These are phyloP conservation scores for Trametes sanguinea DNA, from an alignment of 768 basidiomycete species.

Conservation along the genomic window DNA sequence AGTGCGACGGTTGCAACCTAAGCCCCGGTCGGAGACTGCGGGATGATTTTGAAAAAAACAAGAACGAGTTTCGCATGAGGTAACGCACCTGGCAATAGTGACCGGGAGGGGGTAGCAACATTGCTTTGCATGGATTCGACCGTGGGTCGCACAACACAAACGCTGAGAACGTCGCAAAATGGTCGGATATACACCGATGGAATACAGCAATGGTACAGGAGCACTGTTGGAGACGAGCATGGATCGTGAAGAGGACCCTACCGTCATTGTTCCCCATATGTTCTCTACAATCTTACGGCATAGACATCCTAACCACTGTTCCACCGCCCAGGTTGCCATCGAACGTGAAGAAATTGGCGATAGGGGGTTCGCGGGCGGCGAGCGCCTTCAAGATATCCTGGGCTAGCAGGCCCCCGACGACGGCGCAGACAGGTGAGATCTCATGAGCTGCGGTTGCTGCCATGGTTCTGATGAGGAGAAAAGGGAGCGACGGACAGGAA, in stretches of 20 bases:
- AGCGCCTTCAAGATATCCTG: conserved; percentile 94
- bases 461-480: conserved; percentile 50
- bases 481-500: background rate
- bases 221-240: conserved; percentile 1
- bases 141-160: conserved; percentile 7
- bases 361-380: conserved; percentile 87
- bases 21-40: background rate
- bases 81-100: background rate
- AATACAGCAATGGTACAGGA: conserved; percentile 17
- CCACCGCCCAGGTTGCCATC: conserved; percentile 81
- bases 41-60: background rate
- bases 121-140: conserved; percentile 2
- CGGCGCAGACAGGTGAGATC: conserved; percentile 92
- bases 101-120: background rate
- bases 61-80: conserved; percentile 3
- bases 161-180: conserved; percentile 20
- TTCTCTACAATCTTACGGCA: conserved; percentile 31
- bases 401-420: conserved; percentile 91
- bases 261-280: conserved; percentile 7
- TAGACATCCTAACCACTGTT: conserved; percentile 59
- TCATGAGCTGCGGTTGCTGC: conserved; percentile 75
- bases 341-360: conserved; percentile 89
- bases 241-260: conserved; percentile 1
- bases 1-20: background rate
- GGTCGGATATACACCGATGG: conserved; percentile 24